phyloP scores from a whole-genome alignment of 1,284 basidiomycete genomes.

The Naganishia sp. region DNA sequence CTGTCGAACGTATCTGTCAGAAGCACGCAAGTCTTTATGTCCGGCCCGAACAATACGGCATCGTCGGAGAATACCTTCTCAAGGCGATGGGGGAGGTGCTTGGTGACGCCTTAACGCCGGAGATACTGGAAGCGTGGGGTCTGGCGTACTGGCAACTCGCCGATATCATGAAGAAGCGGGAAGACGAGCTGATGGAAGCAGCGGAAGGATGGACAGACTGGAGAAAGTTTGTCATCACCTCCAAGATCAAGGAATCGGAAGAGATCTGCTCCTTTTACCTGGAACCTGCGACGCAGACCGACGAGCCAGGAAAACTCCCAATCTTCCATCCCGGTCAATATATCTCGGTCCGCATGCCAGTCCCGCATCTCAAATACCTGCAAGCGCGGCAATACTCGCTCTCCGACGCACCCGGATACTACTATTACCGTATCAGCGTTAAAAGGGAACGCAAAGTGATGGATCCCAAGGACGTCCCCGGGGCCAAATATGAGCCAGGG shows the following conservation, averaged over 20 bases:
- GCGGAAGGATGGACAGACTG: constrained; percentile 41
- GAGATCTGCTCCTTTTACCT: constrained; percentile 42
- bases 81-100: constrained; percentile 42
- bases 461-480: constrained; percentile 23
- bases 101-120: constrained; percentile 44
- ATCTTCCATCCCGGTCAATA: constrained; percentile 45
- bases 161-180: constrained; percentile 45
- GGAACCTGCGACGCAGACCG: constrained; percentile 35
- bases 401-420: constrained; percentile 38
- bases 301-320: constrained; percentile 37
- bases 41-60: constrained; percentile 43
- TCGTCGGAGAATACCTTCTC: constrained; percentile 44
- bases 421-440: constrained; percentile 44
- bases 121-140: constrained; percentile 44
- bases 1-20: constrained; percentile 44
- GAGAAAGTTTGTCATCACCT: constrained; percentile 40
- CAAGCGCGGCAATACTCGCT: constrained; percentile 45
- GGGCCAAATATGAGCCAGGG: constrained; percentile 21
- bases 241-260: constrained; percentile 39
- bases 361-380: constrained; percentile 36
- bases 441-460: constrained; percentile 33
- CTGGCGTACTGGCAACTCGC: constrained; percentile 42
- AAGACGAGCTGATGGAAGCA: constrained; percentile 38
- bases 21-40: constrained; percentile 47
- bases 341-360: constrained; percentile 38